Base-by-base conservation (phyloP, 2,329 filamentous ascomycete species). In the Neofusicoccum cordaticola region DNA sequence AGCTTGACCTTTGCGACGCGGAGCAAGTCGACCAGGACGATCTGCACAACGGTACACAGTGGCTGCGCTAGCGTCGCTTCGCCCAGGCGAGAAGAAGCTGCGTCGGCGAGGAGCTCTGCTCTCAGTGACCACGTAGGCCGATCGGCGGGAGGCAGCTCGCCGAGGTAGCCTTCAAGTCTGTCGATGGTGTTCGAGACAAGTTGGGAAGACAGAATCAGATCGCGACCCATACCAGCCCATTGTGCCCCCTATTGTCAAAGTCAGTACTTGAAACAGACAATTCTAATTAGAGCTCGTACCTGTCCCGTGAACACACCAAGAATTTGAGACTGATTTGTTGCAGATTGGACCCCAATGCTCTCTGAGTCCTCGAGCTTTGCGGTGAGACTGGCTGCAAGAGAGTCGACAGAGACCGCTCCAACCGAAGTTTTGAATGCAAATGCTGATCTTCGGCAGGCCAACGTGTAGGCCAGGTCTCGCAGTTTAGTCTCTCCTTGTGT, bases 241-340 rank as follows among this genome's bases (percentile, higher is more conserved):
- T 80, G 78, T 1, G 78, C 78, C 22, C 80, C 80, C 64, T 22
- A 3, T 22, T 22, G 22, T 22, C 22, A 22, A 22, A 22, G 22
- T 22, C 22, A 22, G 22, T 3, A 3, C 2, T 22, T 22, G 22
- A 22, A 22, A 22, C 22, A 22, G 22, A 22, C 2, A 22, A 22
- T 22, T 22, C 22, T 3, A 22, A 22, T 22, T 22, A 3, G 22
- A 22, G 22, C 22, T 22, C 22, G 22, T 22, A 22, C 22, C 22
- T 81, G 80, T 2, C 80, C 80, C 0, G 78, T 80, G 65, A 81
- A 81, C 4, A 80, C 65, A 6, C 77, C 78, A 3, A 69, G 69
- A 12, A 78, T 44, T 13, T 64, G 37, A 4, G 65, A 67, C 39
- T 11, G 34, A 2, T 8, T 8, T 7, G 11, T 37, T n/a, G n/a